These are phyloP conservation scores for Niebla homalea DNA, from an alignment of 495 filamentous ascomycete species.

Conservation along the genomic window DNA sequence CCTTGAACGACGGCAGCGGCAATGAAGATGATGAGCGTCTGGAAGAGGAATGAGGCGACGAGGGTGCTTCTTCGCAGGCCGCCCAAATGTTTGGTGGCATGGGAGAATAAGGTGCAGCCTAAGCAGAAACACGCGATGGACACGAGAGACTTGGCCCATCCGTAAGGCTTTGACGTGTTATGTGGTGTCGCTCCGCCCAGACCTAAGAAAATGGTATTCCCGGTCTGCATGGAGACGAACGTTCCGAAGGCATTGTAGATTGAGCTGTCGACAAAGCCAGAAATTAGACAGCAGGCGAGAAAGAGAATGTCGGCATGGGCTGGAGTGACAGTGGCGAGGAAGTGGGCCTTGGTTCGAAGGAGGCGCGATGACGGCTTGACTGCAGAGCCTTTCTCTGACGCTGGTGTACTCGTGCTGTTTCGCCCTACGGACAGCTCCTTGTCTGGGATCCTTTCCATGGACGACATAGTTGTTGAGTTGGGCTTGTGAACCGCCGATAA, in stretches of 20 bases:
- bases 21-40: constrained; percentile 40
- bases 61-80: constrained; percentile 38
- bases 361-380: neutral
- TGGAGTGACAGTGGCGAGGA: constrained; percentile 25
- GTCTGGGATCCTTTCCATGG: no score
- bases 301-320: constrained; percentile 30
- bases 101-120: constrained; percentile 38
- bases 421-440: no score
- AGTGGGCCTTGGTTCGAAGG: constrained; percentile 4
- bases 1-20: constrained; percentile 44
- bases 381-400: neutral
- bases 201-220: constrained; percentile 56
- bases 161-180: constrained; percentile 37
- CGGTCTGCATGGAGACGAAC: constrained; percentile 45
- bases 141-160: constrained; percentile 50
- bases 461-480: no score
- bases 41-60: constrained; percentile 42
- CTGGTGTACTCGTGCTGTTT: neutral
- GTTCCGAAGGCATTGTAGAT: constrained; percentile 41
- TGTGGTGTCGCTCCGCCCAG: constrained; percentile 42
- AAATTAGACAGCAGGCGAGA: constrained; percentile 34
- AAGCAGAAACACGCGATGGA: constrained; percentile 45
- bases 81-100: constrained; percentile 23
- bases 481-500: no score
- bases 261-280: constrained; percentile 38